Percentiles rank a stretch among this genome's conserved stretches.
Evolutionary conservation across 352 stramenopile genomes (phyloP).

Genomic region (Pythium periplocum): DNA sequence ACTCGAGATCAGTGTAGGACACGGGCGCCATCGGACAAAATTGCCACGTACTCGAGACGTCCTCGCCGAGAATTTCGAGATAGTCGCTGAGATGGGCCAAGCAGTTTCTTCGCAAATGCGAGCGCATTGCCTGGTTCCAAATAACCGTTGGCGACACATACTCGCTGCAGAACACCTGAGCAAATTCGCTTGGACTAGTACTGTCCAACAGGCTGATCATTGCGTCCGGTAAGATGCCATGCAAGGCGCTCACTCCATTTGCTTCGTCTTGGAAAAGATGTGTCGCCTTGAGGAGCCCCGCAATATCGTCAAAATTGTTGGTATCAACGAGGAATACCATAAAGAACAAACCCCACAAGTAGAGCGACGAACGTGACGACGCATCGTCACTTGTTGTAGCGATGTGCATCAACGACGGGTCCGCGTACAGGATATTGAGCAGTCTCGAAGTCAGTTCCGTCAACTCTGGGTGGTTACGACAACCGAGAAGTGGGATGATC

Average conservation of each 20-base stretch:
- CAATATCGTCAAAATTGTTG: slow-evolving; percentile 50
- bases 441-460: slow-evolving; percentile 49
- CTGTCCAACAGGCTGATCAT: slow-evolving; percentile 88
- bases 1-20: slow-evolving; percentile 81
- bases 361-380: slow-evolving; percentile 36
- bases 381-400: slow-evolving; percentile 15
- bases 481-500: slow-evolving; percentile 51
- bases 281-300: slow-evolving; percentile 58
- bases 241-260: slow-evolving; percentile 60
- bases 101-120: slow-evolving; percentile 85
- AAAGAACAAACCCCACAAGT: slow-evolving; percentile 71
- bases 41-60: slow-evolving; percentile 83
- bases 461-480: slow-evolving; percentile 39
- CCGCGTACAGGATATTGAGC: slow-evolving; percentile 59
- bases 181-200: slow-evolving; percentile 80
- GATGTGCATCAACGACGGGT: slow-evolving; percentile 19
- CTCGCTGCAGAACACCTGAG: slow-evolving; percentile 83
- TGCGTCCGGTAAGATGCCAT: slow-evolving; percentile 83
- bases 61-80: slow-evolving; percentile 81
- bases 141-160: slow-evolving; percentile 90
- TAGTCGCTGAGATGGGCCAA: slow-evolving; percentile 92
- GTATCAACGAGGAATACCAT: slow-evolving; percentile 54
- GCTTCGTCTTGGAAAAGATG: slow-evolving; percentile 54
- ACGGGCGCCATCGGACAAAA: slow-evolving; percentile 92
- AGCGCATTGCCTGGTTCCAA: slow-evolving; percentile 92